phyloP scores from a whole-genome alignment of 805 yeast species.

The Ogataea corticis region DNA sequence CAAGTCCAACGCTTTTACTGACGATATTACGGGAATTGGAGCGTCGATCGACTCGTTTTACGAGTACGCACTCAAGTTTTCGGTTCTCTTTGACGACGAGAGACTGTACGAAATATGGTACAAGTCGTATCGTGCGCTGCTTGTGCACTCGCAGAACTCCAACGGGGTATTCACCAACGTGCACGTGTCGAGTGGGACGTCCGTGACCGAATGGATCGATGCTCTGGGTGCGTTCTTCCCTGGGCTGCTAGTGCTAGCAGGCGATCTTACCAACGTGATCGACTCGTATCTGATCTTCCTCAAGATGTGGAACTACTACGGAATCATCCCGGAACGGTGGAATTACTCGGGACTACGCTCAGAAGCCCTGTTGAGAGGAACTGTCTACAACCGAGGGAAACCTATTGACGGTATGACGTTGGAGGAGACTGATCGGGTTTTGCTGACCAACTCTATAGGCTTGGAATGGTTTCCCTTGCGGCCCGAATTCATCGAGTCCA shows the following conservation, averaged over 20 bases:
- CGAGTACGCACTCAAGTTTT: slow-evolving; percentile 80
- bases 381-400: slow-evolving; percentile 21
- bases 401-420: slow-evolving; percentile 21
- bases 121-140: slow-evolving; percentile 57
- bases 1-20: slow-evolving; percentile 45
- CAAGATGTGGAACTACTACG: slow-evolving; percentile 79
- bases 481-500: slow-evolving; percentile 90
- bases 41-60: slow-evolving; percentile 91
- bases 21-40: slow-evolving; percentile 74
- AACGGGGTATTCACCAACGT: slow-evolving; percentile 49
- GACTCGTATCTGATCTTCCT: slow-evolving; percentile 59
- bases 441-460: slow-evolving; percentile 42
- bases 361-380: slow-evolving; percentile 14
- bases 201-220: slow-evolving; percentile 73
- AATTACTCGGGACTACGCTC: slow-evolving; percentile 35
- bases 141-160: slow-evolving; percentile 45
- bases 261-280: slow-evolving; percentile 68
- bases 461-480: slow-evolving; percentile 91
- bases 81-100: slow-evolving; percentile 69
- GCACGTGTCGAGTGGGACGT: slow-evolving; percentile 50
- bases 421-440: slow-evolving; percentile 25
- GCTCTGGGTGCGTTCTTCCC: slow-evolving; percentile 87
- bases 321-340: slow-evolving; percentile 91
- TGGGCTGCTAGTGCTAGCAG: slow-evolving; percentile 77
- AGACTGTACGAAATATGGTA: slow-evolving; percentile 56